Evolutionary conservation across 805 yeast species (phyloP).

Genomic region (Ogataea nakhonphanomensis): DNA sequence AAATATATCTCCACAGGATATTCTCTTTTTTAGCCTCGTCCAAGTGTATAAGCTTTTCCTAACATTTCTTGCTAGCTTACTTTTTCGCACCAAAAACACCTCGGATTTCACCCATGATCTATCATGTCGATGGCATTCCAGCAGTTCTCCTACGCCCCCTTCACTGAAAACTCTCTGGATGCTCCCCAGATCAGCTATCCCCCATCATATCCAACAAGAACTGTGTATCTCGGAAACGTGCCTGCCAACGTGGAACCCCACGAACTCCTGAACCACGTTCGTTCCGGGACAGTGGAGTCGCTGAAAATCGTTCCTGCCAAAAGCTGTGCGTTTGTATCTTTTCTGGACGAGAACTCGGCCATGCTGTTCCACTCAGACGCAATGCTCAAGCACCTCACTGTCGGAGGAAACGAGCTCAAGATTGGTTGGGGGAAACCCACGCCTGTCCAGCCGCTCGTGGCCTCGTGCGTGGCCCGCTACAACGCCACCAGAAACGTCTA

Average conservation of each 20-base stretch:
- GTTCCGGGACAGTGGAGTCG: slow-evolving; percentile 85
- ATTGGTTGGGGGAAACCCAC: slow-evolving; percentile 92
- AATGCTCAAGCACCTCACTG: slow-evolving; percentile 73
- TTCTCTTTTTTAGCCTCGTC: background rate
- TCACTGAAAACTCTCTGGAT: slow-evolving; percentile 1
- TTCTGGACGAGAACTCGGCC: slow-evolving; percentile 85
- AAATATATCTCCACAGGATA: background rate
- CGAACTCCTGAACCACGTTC: slow-evolving; percentile 83
- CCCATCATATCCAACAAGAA: slow-evolving; percentile 50
- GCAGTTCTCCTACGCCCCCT: slow-evolving; percentile 10
- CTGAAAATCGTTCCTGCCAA: slow-evolving; percentile 76
- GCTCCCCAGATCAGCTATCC: slow-evolving; percentile 2
- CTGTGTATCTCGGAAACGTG: slow-evolving; percentile 86
- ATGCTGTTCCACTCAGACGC: slow-evolving; percentile 92
- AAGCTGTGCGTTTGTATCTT: slow-evolving; percentile 86
- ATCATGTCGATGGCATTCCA: slow-evolving; percentile 19
- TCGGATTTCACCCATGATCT: slow-evolving; percentile 3
- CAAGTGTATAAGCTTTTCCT: background rate
- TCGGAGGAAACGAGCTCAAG: slow-evolving; percentile 76
- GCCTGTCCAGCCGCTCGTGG: slow-evolving; percentile 69
- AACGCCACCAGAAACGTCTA: slow-evolving; percentile 94
- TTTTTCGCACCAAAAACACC: slow-evolving; percentile 1
- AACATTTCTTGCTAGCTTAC: slow-evolving; percentile 8
- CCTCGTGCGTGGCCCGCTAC: slow-evolving; percentile 72
- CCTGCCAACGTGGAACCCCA: slow-evolving; percentile 78